Conservation (phyloP, 306 rosid species). For the Dalbergia cochinchinensis region DNA sequence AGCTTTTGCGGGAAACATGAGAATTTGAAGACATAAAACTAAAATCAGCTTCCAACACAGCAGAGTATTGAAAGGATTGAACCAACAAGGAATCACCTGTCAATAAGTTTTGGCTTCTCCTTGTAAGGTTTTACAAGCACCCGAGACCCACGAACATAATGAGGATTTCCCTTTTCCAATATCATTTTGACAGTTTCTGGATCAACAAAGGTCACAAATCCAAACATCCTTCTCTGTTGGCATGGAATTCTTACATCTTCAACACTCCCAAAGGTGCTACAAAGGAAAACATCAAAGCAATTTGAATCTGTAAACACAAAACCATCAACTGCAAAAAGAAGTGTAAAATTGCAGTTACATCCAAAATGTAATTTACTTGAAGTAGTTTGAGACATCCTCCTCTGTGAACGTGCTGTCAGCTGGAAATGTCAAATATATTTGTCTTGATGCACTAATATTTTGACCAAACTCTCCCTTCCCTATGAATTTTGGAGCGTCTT, state of each 20-base stretch:
- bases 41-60: neutral
- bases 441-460: conserved; percentile 75
- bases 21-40: neutral
- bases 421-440: conserved; percentile 91
- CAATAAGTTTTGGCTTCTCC: conserved; percentile 70
- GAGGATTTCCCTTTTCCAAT: conserved; percentile 77
- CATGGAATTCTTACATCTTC: conserved; percentile 95
- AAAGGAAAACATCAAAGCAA: conserved; percentile 24
- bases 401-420: conserved; percentile 89
- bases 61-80: conserved; percentile 7
- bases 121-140: conserved; percentile 91
- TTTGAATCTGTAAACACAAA: neutral
- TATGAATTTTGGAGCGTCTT: conserved; percentile 63
- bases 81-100: conserved; percentile 58
- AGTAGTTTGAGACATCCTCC: conserved; percentile 92
- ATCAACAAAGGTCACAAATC: conserved; percentile 83
- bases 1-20: neutral
- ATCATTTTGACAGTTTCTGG: conserved; percentile 73
- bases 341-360: neutral
- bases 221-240: conserved; percentile 89
- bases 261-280: conserved; percentile 78
- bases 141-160: conserved; percentile 78
- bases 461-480: conserved; percentile 68
- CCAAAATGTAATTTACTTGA: conserved; percentile 55
- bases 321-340: conserved; percentile 18